Percentiles rank a stretch among this genome's conserved stretches.
These are phyloP conservation scores for Blastosporella zonata DNA, from an alignment of 1,284 basidiomycete species.

Conservation along the genomic window DNA sequence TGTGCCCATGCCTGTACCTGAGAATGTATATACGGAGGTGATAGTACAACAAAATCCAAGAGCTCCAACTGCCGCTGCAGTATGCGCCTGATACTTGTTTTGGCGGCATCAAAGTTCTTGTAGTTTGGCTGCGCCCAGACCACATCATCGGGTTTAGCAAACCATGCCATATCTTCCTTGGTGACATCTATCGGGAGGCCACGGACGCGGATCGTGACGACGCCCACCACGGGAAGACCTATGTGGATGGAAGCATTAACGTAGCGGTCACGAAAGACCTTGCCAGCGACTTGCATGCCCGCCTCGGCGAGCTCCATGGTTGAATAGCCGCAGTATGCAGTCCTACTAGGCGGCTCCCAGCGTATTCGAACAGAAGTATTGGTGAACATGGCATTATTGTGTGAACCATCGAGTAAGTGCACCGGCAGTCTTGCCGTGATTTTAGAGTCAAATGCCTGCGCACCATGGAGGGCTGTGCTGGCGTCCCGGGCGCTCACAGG, in stretches of 20 bases:
- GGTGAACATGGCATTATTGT: conserved; percentile 35
- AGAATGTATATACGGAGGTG: conserved; percentile 46
- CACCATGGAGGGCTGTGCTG: conserved; percentile 44
- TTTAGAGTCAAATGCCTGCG: conserved; percentile 31
- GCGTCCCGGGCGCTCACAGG: conserved; percentile 48
- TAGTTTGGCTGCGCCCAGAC: conserved; percentile 55
- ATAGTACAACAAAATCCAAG: conserved; percentile 41
- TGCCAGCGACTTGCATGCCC: conserved; percentile 40
- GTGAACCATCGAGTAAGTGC: conserved; percentile 32
- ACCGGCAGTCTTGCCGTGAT: conserved; percentile 42
- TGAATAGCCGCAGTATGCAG: conserved; percentile 58
- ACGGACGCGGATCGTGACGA: conserved; percentile 53
- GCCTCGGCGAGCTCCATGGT: conserved; percentile 42
- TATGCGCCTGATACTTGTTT: conserved; percentile 36
- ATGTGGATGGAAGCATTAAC: conserved; percentile 46
- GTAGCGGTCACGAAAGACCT: conserved; percentile 34
- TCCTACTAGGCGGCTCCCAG: conserved; percentile 50
- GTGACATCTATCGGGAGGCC: conserved; percentile 47
- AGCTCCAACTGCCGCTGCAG: conserved; percentile 39
- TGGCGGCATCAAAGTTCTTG: conserved; percentile 32
- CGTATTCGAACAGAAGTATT: conserved; percentile 50
- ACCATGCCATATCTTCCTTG: conserved; percentile 40
- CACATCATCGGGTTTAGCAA: conserved; percentile 44
- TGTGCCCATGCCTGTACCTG: conserved; percentile 49
- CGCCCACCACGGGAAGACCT: conserved; percentile 54